Conservation (phyloP, 1,139 yeast species). For the Yamadazyma dushanensis region DNA sequence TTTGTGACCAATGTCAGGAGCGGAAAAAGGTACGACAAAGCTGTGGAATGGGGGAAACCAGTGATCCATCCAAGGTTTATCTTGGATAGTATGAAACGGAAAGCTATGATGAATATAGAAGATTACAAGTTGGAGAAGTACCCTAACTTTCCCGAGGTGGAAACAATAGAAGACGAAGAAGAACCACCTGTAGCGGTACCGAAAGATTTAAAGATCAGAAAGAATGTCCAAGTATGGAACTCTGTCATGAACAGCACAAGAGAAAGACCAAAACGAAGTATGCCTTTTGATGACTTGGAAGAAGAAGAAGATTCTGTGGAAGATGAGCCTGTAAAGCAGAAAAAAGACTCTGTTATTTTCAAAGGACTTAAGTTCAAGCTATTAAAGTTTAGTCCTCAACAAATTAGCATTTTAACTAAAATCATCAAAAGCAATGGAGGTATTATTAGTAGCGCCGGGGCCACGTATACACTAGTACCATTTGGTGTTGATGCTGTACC, state of each 20-base stretch:
- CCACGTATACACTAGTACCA: conserved; percentile 14
- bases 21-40: conserved; percentile 66
- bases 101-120: conserved; percentile 54
- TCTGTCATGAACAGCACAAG: conserved; percentile 40
- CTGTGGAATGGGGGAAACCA: conserved; percentile 66
- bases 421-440: conserved; percentile 50
- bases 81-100: conserved; percentile 58
- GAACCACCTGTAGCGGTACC: conserved; percentile 11
- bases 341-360: conserved; percentile 8
- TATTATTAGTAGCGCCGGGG: conserved; percentile 17
- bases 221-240: conserved; percentile 43
- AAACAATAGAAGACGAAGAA: conserved; percentile 11
- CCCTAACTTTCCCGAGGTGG: conserved; percentile 10
- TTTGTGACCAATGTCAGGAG: conserved; percentile 52
- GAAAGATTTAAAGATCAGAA: conserved; percentile 19
- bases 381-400: conserved; percentile 8
- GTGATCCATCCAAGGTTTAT: conserved; percentile 79
- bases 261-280: conserved; percentile 2
- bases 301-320: background rate
- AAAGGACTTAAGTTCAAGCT: conserved; percentile 12
- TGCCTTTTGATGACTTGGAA: conserved; percentile 1
- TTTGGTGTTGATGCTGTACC: conserved; percentile 8
- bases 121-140: conserved; percentile 37
- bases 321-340: background rate
- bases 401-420: conserved; percentile 14